Base-by-base conservation (phyloP, 1,284 basidiomycete genomes). In the Lignosus rhinocerotis region DNA sequence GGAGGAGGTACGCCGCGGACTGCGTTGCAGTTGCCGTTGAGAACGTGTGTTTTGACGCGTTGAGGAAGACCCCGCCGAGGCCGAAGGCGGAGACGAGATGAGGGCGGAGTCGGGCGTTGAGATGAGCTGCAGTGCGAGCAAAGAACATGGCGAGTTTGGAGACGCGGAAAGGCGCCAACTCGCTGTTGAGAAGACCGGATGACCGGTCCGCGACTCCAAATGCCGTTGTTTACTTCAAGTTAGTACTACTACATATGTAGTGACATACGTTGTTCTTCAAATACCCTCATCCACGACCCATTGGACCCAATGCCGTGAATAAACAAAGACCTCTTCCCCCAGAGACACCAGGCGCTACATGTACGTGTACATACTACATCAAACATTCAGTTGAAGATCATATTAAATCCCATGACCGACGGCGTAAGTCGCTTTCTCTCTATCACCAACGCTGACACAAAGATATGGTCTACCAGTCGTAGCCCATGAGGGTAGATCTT, bases 341-440 rank as follows among this genome's bases (percentile, higher is more conserved):
- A 25, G 25, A 4, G 25, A 25, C 25, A 25, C 25, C 25, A 25
- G 25, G 4, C 25, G 25, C 25, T 25, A 25, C 25, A 25, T 2
- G 2, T 25, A 25, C 25, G 4, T 25, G 25, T 25, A 25, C 25
- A 25, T 25, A 25, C 25, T 25, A 25, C 7, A 5, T 39, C 14
- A 6, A 39, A 1, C 5, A 10, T 11, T 62, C 51, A 64, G 48
- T 58, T 64, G 53, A 62, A 64, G 31, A 64, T 60, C 5, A 53
- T 25, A 9, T 58, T 56, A 43, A 58, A 47, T 8, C 59, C 46
- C 49, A 51, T 55, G n/a, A 56, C 33, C 8, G 58, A 55, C 8
- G 67, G 67, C 25, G 67, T 67, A 16, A 70, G 59, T 36, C 69
- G 49, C 50, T 69, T 64, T 19, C 69, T 61, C 54, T 70, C 69